Percentiles rank a stretch among this genome's conserved stretches.
phyloP scores from a whole-genome alignment of 2,329 filamentous ascomycete species.

The Thermothelomyces thermophilus region DNA sequence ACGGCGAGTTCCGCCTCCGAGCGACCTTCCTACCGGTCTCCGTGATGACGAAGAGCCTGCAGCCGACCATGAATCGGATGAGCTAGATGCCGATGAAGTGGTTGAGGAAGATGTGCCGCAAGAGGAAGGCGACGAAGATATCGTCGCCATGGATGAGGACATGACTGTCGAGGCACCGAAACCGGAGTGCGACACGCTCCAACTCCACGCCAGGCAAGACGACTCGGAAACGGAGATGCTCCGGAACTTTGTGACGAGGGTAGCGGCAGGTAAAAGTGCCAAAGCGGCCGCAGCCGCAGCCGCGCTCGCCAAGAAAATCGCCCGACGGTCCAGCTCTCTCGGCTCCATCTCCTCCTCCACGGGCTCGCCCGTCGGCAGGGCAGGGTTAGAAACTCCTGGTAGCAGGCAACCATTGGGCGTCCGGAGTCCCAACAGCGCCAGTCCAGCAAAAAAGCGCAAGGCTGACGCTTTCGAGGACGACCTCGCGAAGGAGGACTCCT shows the following conservation, averaged over 20 bases:
- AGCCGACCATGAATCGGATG: slow-evolving; percentile 10
- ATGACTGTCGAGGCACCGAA: slow-evolving; percentile 7
- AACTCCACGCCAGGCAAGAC: slow-evolving; percentile 23
- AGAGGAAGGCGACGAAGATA: slow-evolving; percentile 10
- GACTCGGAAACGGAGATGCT: slow-evolving; percentile 33
- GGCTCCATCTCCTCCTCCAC: slow-evolving; percentile 26
- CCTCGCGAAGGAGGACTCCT: slow-evolving; percentile 17
- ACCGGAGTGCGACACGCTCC: slow-evolving; percentile 23
- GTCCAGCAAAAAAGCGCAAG: slow-evolving; percentile 35
- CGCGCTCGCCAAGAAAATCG: slow-evolving; percentile 16
- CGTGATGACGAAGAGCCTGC: slow-evolving; percentile 7
- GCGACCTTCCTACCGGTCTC: not conserved
- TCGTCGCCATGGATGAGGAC: slow-evolving; percentile 20
- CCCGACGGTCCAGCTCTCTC: slow-evolving; percentile 25
- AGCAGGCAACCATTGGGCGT: slow-evolving; percentile 29
- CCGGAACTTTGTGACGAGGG: slow-evolving; percentile 31
- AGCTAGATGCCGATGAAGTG: slow-evolving; percentile 18
- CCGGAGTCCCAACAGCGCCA: slow-evolving; percentile 35
- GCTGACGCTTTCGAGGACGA: slow-evolving; percentile 22
- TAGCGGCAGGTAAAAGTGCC: slow-evolving; percentile 30
- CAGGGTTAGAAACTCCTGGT: slow-evolving; percentile 12
- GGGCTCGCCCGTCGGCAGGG: slow-evolving; percentile 28
- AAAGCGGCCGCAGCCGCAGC: slow-evolving; percentile 27
- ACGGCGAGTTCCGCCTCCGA: slow-evolving; percentile 16
- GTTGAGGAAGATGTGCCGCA: slow-evolving; percentile 11